Evolutionary conservation across 768 basidiomycete species (phyloP).

Genomic region (Phanerochaete sordida): DNA sequence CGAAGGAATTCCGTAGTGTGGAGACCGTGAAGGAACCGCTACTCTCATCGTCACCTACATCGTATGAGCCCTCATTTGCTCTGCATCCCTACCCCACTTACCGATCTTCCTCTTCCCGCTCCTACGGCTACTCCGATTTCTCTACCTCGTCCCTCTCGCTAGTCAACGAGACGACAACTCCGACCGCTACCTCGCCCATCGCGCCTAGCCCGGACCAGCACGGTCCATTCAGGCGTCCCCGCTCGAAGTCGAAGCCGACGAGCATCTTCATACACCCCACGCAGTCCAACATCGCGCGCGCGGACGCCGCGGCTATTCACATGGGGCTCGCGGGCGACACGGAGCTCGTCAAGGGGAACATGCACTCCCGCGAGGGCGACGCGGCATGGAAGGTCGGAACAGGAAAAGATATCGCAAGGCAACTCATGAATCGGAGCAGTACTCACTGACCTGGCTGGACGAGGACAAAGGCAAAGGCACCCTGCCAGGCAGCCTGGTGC

Average conservation of each 20-base stretch:
- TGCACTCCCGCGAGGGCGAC: constrained; percentile 29
- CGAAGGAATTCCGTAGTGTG: too few relatives aligned
- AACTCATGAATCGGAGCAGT: constrained; percentile 32
- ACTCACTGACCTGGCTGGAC: background rate
- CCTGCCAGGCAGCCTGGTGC: background rate
- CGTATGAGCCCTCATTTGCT: constrained; percentile 9
- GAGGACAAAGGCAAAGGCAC: background rate
- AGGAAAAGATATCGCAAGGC: constrained; percentile 47
- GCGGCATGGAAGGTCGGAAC: constrained; percentile 47
- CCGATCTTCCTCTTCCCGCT: constrained; percentile 2
- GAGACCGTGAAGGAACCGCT: constrained; percentile 25
- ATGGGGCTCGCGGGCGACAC: constrained; percentile 49
- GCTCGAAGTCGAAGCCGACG: constrained; percentile 50
- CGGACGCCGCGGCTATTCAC: constrained; percentile 56
- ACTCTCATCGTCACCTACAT: constrained; percentile 13
- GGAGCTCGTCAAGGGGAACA: constrained; percentile 41
- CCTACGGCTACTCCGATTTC: constrained; percentile 12
- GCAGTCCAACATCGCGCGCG: constrained; percentile 62
- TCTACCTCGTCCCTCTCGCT: constrained; percentile 4
- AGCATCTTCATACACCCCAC: constrained; percentile 60
- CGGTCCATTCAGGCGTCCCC: constrained; percentile 31
- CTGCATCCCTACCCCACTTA: constrained; percentile 7
- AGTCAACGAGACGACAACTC: background rate
- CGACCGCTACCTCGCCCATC: background rate
- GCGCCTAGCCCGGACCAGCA: background rate